phyloP scores from a whole-genome alignment of 108 stramenopile genomes.

The Cyclotella choctawhatcheeana region DNA sequence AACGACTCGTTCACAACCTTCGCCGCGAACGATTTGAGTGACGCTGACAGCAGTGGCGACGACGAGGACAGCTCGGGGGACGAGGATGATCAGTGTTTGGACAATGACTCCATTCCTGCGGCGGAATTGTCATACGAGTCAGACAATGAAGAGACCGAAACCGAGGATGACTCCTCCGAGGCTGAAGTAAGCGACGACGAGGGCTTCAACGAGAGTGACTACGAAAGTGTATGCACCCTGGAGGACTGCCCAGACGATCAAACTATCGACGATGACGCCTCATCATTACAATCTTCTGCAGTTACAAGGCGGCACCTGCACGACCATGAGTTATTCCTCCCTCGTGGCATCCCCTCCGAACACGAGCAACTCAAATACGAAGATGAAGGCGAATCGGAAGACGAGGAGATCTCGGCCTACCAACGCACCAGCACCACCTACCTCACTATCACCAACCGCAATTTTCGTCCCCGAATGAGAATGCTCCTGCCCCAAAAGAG shows the following conservation, averaged over 20 bases:
- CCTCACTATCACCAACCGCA: not conserved
- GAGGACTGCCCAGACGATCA: conserved; percentile 5
- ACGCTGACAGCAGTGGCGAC: not conserved
- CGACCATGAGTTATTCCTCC: conserved; percentile 40
- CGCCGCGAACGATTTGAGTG: not conserved
- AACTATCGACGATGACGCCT: not conserved
- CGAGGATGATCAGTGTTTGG: not conserved
- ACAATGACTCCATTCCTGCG: not conserved
- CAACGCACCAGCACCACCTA: not conserved
- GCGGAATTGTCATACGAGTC: conserved; percentile 2
- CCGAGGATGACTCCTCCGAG: conserved; percentile 3
- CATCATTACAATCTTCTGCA: not conserved
- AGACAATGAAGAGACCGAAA: conserved; percentile 3
- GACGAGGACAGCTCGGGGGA: not conserved
- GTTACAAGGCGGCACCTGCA: too few relatives aligned
- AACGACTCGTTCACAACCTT: not conserved
- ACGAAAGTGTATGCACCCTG: conserved; percentile 11
- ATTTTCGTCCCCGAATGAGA: not conserved
- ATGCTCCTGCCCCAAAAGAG: conserved; percentile 22
- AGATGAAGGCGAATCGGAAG: conserved; percentile 23
- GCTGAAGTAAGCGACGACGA: conserved; percentile 17
- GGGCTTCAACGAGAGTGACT: conserved; percentile 21
- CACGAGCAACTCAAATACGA: conserved; percentile 38
- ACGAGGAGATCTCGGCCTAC: conserved; percentile 17
- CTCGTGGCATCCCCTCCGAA: conserved; percentile 13